Evolutionary conservation across 805 yeast genomes (phyloP).

Genomic region (Cyberlindnera americana): DNA sequence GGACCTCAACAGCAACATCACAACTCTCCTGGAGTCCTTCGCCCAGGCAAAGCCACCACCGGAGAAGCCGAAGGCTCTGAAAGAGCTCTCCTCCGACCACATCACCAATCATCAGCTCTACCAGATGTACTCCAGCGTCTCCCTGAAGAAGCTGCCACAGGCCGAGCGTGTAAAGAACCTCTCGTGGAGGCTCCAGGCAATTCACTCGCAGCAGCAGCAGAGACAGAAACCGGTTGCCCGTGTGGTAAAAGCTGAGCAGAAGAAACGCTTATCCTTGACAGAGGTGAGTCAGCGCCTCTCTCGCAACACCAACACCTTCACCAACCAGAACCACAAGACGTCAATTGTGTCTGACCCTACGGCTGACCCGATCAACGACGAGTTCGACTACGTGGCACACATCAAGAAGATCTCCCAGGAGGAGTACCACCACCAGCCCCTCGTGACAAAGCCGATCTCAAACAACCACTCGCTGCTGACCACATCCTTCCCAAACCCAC

Average conservation of each 20-base stretch:
- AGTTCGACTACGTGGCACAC: conserved; percentile 61
- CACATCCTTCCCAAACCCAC: conserved; percentile 15
- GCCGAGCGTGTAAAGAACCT: conserved; percentile 15
- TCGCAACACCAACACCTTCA: background rate
- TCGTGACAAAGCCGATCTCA: conserved; percentile 11
- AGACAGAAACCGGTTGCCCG: conserved; percentile 1
- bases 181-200: conserved; percentile 15
- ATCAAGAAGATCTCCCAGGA: conserved; percentile 49
- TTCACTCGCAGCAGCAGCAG: background rate
- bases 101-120: conserved; percentile 12
- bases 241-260: conserved; percentile 2
- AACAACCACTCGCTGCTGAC: conserved; percentile 16
- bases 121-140: conserved; percentile 14
- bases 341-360: conserved; percentile 5
- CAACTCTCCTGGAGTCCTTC: conserved; percentile 15
- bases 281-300: conserved; percentile 9
- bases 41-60: conserved; percentile 1
- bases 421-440: conserved; percentile 13
- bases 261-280: conserved; percentile 7
- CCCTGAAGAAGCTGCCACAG: conserved; percentile 14
- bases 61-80: conserved; percentile 6
- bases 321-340: too few relatives aligned
- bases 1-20: conserved; percentile 10
- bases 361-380: conserved; percentile 39
- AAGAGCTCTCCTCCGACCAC: conserved; percentile 10